phyloP scores from a whole-genome alignment of 164 flowering plant species.

The Vitis riparia region DNA sequence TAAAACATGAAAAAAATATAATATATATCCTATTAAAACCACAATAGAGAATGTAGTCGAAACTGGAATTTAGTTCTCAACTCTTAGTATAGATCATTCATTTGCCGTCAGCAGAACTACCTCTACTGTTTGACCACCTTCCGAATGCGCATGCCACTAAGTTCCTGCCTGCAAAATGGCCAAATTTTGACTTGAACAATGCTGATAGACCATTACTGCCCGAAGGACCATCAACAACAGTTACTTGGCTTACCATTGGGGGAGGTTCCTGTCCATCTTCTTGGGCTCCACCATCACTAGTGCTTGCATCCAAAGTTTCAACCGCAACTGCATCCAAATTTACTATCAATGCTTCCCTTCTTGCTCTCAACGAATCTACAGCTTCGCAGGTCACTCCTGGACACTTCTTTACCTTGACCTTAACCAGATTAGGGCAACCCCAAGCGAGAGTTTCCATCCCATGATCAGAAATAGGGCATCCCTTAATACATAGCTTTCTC shows the following conservation, averaged over 20 bases:
- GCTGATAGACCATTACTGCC: slow-evolving; percentile 30
- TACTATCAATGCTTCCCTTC: slow-evolving; percentile 53
- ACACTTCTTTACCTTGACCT: slow-evolving; percentile 95
- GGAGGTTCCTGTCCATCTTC: slow-evolving; percentile 38
- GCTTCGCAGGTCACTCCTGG: slow-evolving; percentile 66
- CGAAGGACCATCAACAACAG: slow-evolving; percentile 22
- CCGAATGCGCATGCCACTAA: slow-evolving; percentile 52
- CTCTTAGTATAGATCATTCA: slow-evolving; percentile 16
- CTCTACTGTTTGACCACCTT: slow-evolving; percentile 38
- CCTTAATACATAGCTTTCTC: slow-evolving; percentile 90
- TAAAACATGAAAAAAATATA: neutral
- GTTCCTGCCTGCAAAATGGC: slow-evolving; percentile 42
- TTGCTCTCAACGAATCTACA: slow-evolving; percentile 56
- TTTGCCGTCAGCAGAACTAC: slow-evolving; percentile 18
- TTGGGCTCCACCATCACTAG: slow-evolving; percentile 45
- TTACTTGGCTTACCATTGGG: slow-evolving; percentile 4
- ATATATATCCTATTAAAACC: neutral
- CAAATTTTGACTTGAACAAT: slow-evolving; percentile 31
- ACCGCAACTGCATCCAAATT: slow-evolving; percentile 56
- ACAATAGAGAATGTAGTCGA: too few relatives aligned
- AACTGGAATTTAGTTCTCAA: neutral
- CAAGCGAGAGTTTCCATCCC: slow-evolving; percentile 74
- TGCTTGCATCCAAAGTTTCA: slow-evolving; percentile 44
- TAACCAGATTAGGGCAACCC: slow-evolving; percentile 93
- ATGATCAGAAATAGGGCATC: slow-evolving; percentile 75